phyloP scores from a whole-genome alignment of 352 stramenopile species.

The Phytopythium montanum region DNA sequence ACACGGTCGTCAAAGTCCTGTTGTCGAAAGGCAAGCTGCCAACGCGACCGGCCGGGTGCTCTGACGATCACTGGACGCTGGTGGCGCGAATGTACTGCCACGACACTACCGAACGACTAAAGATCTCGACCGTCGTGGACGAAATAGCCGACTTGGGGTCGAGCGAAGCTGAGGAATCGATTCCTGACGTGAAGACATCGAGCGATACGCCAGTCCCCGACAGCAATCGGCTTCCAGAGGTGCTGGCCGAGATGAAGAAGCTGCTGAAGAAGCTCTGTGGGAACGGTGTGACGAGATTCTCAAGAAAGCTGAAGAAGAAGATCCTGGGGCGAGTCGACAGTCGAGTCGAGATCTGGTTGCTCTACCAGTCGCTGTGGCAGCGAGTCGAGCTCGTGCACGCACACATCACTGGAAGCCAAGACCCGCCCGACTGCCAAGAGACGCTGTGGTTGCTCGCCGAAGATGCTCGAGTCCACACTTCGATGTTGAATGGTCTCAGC shows the following conservation, averaged over 20 bases:
- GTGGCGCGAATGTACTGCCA: not conserved
- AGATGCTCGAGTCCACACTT: not conserved
- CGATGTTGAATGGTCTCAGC: not conserved
- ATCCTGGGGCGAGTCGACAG: not conserved
- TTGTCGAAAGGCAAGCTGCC: not conserved
- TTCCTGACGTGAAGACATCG: not conserved
- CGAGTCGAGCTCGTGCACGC: not conserved
- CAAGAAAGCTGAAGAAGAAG: not conserved
- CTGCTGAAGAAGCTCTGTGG: not conserved
- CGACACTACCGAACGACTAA: not conserved
- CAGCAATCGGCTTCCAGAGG: not conserved
- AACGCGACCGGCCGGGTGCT: not conserved
- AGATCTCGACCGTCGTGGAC: conserved; percentile 2
- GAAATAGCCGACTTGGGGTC: not conserved
- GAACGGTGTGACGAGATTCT: not conserved
- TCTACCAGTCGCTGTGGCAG: conserved; percentile 1
- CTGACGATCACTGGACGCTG: not conserved
- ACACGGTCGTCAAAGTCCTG: not conserved
- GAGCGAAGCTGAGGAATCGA: not conserved
- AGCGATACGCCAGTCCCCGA: not conserved
- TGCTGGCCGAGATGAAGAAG: not conserved
- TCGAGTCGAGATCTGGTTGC: not conserved
- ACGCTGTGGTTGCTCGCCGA: not conserved
- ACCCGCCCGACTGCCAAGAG: not conserved
- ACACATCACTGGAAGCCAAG: not conserved